A percentile compares a stretch with the other conserved stretches of the same genome.
Evolutionary conservation across 2,329 filamentous ascomycete genomes (phyloP).

Genomic region (Cercospora beticola): DNA sequence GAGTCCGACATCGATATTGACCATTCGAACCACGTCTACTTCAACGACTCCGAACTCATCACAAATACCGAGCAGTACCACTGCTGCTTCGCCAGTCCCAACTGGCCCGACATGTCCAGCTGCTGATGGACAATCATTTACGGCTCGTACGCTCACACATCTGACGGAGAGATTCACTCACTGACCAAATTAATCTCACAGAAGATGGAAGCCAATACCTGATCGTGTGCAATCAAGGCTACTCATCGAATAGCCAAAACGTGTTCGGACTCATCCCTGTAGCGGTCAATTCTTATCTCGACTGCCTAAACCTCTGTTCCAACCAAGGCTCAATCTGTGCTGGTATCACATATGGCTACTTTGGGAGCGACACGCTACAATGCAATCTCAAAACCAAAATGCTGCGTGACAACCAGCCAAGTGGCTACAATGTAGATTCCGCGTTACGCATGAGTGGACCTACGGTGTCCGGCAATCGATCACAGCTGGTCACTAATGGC

Average conservation of each 20-base stretch:
- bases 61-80: background rate
- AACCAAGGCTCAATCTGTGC: conserved; percentile 3
- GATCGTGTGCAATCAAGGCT: conserved; percentile 8
- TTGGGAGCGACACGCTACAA: background rate
- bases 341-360: background rate
- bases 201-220: conserved; percentile 8
- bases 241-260: conserved; percentile 6
- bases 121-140: background rate
- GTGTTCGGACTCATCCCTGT: background rate
- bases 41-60: background rate
- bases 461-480: background rate
- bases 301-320: conserved; percentile 6
- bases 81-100: background rate
- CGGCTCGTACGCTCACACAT: background rate
- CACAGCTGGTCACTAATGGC: background rate
- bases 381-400: conserved; percentile 11
- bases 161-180: background rate
- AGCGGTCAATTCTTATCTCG: background rate
- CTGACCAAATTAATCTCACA: background rate
- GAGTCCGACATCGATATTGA: background rate
- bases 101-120: background rate
- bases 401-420: background rate
- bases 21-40: background rate
- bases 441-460: conserved; percentile 3
- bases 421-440: background rate